These are phyloP conservation scores for Lyophyllum semitale DNA, from an alignment of 768 basidiomycete species.

Conservation along the genomic window DNA sequence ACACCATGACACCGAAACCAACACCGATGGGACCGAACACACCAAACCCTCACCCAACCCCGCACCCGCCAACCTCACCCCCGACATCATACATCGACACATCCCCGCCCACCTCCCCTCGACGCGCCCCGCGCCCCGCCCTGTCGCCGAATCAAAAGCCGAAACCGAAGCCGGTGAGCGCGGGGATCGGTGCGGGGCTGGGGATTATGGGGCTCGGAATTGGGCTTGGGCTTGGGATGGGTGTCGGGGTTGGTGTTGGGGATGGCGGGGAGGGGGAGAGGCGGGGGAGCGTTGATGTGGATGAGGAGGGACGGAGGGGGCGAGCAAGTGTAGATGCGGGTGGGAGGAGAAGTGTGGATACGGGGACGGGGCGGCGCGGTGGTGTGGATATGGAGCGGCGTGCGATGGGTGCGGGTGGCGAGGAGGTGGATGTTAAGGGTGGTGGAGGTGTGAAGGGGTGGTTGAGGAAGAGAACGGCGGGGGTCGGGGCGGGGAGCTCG, in stretches of 20 bases:
- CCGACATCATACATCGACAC: background rate
- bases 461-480: constrained; percentile 18
- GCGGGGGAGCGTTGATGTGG: background rate
- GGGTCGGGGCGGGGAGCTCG: background rate
- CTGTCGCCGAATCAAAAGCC: background rate
- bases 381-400: background rate
- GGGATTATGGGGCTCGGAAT: constrained; percentile 27
- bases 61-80: background rate
- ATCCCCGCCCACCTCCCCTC: background rate
- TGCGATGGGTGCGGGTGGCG: background rate
- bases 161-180: background rate
- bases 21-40: too few relatives aligned
- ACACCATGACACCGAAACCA: too few relatives aligned
- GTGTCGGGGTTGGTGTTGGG: constrained; percentile 18
- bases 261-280: background rate
- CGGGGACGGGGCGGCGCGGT: background rate
- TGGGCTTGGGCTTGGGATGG: constrained; percentile 25
- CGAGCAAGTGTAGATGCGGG: background rate
- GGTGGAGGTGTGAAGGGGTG: constrained; percentile 23
- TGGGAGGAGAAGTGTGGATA: background rate
- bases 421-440: constrained; percentile 15
- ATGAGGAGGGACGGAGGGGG: background rate
- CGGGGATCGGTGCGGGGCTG: constrained; percentile 20
- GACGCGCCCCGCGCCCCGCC: too few relatives aligned
- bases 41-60: too few relatives aligned